A percentile compares a stretch with the other conserved stretches of the same genome.
These are phyloP conservation scores for Agapanthus africanus DNA, from an alignment of 106 monocot genomes.

Conservation along the genomic window DNA sequence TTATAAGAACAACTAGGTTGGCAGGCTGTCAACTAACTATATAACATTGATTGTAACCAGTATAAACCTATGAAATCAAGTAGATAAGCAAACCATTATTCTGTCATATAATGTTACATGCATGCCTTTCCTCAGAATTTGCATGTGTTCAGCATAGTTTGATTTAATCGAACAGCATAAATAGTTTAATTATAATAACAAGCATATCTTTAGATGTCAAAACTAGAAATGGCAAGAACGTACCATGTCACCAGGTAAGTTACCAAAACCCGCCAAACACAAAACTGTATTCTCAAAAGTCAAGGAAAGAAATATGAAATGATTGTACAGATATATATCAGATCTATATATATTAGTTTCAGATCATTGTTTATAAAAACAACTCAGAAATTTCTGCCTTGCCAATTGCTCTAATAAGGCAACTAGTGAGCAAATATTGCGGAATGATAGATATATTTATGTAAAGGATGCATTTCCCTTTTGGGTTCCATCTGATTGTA, in stretches of 20 bases:
- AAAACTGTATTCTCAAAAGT: slow-evolving; percentile 44
- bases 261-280: slow-evolving; percentile 89
- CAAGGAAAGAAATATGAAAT: slow-evolving; percentile 32
- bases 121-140: not conserved
- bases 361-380: not conserved
- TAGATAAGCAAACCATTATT: too few species aligned
- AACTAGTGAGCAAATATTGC: not conserved
- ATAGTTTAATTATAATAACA: not conserved
- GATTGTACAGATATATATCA: not conserved
- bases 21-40: too few species aligned
- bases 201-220: not conserved
- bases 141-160: not conserved
- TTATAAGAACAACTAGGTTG: not conserved
- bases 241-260: slow-evolving; percentile 97
- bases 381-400: not conserved
- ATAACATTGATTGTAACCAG: too few species aligned
- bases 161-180: not conserved
- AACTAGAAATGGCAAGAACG: slow-evolving; percentile 1
- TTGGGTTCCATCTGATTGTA: slow-evolving; percentile 96
- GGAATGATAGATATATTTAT: not conserved
- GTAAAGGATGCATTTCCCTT: slow-evolving; percentile 89
- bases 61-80: too few species aligned
- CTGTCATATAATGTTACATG: not conserved
- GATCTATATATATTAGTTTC: not conserved
- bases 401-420: not conserved